Conservation (phyloP, 2,329 filamentous ascomycete species). For the Fusarium virguliforme region DNA sequence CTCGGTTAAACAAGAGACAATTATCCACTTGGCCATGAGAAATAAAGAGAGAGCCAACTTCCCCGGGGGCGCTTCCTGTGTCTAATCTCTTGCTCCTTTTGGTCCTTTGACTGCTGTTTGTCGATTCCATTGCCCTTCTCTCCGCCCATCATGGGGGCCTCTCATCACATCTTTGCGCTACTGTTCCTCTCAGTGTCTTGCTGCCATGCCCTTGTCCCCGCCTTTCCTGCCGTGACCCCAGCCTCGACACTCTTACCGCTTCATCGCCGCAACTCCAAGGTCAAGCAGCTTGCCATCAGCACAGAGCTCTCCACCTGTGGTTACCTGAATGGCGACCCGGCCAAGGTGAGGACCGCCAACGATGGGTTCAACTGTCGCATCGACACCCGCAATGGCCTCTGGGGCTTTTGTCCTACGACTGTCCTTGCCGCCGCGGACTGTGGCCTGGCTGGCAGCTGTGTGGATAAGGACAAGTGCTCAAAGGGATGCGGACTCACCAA, state of each 20-base stretch:
- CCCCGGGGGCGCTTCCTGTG: too few species aligned
- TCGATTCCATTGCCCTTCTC: too few species aligned
- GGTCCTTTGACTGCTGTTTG: too few species aligned
- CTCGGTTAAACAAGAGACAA: too few species aligned
- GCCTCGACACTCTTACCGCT: fast-evolving
- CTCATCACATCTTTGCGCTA: too few species aligned
- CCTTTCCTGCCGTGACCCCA: not conserved
- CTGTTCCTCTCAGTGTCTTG: not conserved
- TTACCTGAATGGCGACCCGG: constrained; percentile 53
- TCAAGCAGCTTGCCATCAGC: constrained; percentile 26
- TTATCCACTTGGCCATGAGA: too few species aligned
- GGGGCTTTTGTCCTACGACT: constrained; percentile 59
- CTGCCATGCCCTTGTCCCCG: not conserved
- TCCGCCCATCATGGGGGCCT: too few species aligned
- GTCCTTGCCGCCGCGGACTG: constrained; percentile 58
- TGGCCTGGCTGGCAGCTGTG: constrained; percentile 57
- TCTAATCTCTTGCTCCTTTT: too few species aligned
- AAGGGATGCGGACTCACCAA: constrained; percentile 54
- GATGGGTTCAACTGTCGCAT: constrained; percentile 57
- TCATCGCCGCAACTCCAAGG: not conserved
- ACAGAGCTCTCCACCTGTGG: constrained; percentile 53
- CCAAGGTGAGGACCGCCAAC: constrained; percentile 52
- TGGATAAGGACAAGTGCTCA: constrained; percentile 54
- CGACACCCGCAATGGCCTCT: constrained; percentile 55
- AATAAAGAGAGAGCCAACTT: too few species aligned